Percentiles rank a stretch among this genome's conserved stretches.
phyloP scores from a whole-genome alignment of 768 basidiomycete genomes.

The Collybiopsis luxurians region DNA sequence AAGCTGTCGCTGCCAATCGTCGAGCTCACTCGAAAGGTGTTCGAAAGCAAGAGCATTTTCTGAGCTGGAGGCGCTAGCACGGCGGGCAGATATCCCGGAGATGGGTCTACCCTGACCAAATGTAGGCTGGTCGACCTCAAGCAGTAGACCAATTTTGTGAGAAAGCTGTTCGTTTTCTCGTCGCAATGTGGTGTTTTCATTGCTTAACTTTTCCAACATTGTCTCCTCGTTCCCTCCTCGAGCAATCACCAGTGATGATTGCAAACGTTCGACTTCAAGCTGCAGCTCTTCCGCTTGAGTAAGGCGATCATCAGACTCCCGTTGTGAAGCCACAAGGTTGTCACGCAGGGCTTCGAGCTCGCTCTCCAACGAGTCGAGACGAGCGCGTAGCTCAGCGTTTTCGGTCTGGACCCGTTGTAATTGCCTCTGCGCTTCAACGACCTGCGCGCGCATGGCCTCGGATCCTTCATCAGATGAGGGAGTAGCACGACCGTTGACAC shows the following conservation, averaged over 20 bases:
- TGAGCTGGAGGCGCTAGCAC: conserved; percentile 76
- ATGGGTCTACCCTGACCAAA: conserved; percentile 63
- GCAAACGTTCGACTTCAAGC: conserved; percentile 74
- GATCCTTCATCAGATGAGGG: conserved; percentile 72
- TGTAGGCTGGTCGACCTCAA: conserved; percentile 80
- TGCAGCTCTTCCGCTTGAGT: conserved; percentile 77
- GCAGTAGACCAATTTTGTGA: conserved; percentile 86
- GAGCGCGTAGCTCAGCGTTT: conserved; percentile 73
- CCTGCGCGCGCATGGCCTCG: conserved; percentile 65
- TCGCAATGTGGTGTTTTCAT: conserved; percentile 75
- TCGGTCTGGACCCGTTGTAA: conserved; percentile 67
- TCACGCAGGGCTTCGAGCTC: conserved; percentile 73
- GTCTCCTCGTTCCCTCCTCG: conserved; percentile 79
- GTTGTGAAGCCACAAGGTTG: conserved; percentile 66
- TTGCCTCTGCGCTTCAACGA: conserved; percentile 78
- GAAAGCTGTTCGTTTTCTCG: conserved; percentile 86
- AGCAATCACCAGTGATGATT: conserved; percentile 68
- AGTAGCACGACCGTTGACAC: conserved; percentile 72
- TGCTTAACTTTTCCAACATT: conserved; percentile 74
- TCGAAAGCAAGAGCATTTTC: conserved; percentile 78
- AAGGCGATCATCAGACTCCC: conserved; percentile 76
- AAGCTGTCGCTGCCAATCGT: conserved; percentile 84
- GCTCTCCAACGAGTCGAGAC: conserved; percentile 70
- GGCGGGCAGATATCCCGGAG: conserved; percentile 55
- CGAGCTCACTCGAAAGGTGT: conserved; percentile 75